Conservation (phyloP, 2,329 filamentous ascomycete species). For the Xylariaceae sp. region DNA sequence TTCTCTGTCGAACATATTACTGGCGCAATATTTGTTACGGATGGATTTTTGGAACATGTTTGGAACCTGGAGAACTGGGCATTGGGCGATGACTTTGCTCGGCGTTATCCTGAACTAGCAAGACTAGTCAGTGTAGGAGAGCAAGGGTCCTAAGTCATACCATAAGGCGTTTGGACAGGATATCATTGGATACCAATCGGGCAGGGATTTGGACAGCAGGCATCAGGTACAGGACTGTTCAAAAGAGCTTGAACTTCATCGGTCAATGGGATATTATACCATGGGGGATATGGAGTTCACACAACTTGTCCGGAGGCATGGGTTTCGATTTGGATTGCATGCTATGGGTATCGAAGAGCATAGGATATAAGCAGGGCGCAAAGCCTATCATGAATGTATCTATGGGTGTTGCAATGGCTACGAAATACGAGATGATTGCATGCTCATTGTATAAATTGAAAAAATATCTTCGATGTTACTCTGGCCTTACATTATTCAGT, state of each 20-base stretch:
- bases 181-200: not conserved
- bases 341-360: not conserved
- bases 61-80: conserved; percentile 23
- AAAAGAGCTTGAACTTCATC: not conserved
- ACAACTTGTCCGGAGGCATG: not conserved
- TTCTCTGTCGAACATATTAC: conserved; percentile 22
- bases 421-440: no score
- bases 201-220: not conserved
- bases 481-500: no score
- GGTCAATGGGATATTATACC: conserved; percentile 1
- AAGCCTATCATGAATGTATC: no score
- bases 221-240: not conserved
- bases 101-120: conserved; percentile 24
- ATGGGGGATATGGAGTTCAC: conserved; percentile 1
- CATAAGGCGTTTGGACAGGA: not conserved
- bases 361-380: not conserved
- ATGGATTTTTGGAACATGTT: conserved; percentile 20
- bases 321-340: not conserved
- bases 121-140: conserved; percentile 15
- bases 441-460: no score
- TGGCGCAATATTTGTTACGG: conserved; percentile 22
- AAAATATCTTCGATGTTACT: no score
- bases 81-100: conserved; percentile 19
- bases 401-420: no score
- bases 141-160: conserved; percentile 1